Evolutionary conservation across 805 yeast genomes (phyloP).

Genomic region (Ascoidea rubescens): DNA sequence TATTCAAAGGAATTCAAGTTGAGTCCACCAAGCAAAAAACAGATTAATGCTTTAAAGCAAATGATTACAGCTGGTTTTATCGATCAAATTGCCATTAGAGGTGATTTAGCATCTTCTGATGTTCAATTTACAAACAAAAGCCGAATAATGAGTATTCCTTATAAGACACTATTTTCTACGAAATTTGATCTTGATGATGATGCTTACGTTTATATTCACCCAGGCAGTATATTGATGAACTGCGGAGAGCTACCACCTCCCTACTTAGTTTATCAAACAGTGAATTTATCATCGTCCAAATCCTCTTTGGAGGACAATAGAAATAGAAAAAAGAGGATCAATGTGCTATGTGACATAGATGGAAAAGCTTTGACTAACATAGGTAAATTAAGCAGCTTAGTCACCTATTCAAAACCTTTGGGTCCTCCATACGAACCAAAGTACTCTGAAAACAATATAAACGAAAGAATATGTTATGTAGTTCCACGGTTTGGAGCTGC

Average conservation of each 20-base stretch:
- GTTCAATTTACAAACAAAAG: conserved; percentile 43
- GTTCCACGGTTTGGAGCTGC: conserved; percentile 83
- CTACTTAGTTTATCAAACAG: conserved; percentile 57
- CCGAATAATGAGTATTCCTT: conserved; percentile 47
- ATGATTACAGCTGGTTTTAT: conserved; percentile 87
- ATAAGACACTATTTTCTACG: conserved; percentile 35
- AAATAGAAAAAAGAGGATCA: conserved; percentile 46
- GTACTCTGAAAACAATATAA: conserved; percentile 30
- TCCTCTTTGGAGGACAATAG: conserved; percentile 25
- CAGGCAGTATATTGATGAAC: conserved; percentile 48
- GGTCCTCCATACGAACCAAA: conserved; percentile 86
- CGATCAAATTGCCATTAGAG: conserved; percentile 81
- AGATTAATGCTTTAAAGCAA: conserved; percentile 72
- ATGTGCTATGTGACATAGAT: conserved; percentile 59
- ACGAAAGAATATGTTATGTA: conserved; percentile 76
- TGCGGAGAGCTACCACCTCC: conserved; percentile 66
- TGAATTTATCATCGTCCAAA: conserved; percentile 37
- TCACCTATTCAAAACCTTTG: conserved; percentile 82
- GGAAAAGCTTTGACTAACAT: conserved; percentile 69
- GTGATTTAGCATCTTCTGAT: conserved; percentile 58
- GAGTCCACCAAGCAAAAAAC: conserved; percentile 50
- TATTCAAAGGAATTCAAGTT: conserved; percentile 31
- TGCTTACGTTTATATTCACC: conserved; percentile 65
- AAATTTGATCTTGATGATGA: conserved; percentile 20
- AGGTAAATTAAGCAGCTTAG: conserved; percentile 54